Evolutionary conservation across 208 protist genomes (phyloP).

Genomic region (Trypanosoma cruzi): DNA sequence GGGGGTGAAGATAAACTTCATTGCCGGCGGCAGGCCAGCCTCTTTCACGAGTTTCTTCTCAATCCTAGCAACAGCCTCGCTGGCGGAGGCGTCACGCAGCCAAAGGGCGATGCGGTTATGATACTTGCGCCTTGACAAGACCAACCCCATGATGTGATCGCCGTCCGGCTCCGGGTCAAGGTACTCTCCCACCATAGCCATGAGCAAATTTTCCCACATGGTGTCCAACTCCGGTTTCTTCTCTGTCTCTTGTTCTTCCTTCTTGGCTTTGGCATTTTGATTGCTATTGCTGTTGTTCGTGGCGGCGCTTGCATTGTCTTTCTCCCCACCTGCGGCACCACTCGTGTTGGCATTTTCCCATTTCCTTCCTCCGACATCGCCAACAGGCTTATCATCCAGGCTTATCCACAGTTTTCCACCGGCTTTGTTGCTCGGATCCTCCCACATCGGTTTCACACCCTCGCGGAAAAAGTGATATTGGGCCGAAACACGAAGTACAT

Average conservation of each 20-base stretch:
- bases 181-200: constrained; percentile 81
- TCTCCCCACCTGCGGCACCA: constrained; percentile 24
- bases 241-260: constrained; percentile 16
- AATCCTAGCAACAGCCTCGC: constrained; percentile 49
- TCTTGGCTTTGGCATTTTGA: constrained; percentile 18
- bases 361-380: constrained; percentile 8
- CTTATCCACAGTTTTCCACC: constrained; percentile 79
- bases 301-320: constrained; percentile 21
- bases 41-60: constrained; percentile 52
- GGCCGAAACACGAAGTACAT: constrained; percentile 70
- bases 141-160: constrained; percentile 66
- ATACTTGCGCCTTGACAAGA: constrained; percentile 80
- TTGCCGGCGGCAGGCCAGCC: constrained; percentile 35
- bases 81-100: constrained; percentile 55
- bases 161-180: constrained; percentile 44
- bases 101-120: constrained; percentile 79
- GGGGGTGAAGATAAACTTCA: constrained; percentile 58
- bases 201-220: constrained; percentile 80
- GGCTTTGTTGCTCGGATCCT: constrained; percentile 87
- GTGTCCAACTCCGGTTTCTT: constrained; percentile 63
- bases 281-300: constrained; percentile 25
- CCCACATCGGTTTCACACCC: constrained; percentile 92
- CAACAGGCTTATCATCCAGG: constrained; percentile 39
- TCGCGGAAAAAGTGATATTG: constrained; percentile 93
- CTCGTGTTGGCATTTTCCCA: constrained; percentile 8